Base-by-base conservation (phyloP, 306 rosid species). In the Casuarina equisetifolia region DNA sequence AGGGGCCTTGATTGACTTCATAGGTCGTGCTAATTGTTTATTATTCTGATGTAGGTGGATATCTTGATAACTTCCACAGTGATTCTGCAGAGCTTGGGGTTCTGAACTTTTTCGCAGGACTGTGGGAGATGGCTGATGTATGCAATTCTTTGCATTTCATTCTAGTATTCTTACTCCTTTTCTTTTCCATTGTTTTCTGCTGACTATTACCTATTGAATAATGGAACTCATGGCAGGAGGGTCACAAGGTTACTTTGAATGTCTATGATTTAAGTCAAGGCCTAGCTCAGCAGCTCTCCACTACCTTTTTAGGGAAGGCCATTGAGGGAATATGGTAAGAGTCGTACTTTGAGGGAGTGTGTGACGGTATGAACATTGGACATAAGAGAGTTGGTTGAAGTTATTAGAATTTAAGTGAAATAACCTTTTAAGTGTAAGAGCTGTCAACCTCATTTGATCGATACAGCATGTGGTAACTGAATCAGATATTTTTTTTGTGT, bases 261-360 rank as follows among this genome's bases (percentile, higher is more conserved):
- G 89, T 96, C 13, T 96, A 96, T 81, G 99, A 96, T 63, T 77
- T 96, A 36, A 96, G 99, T 89, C 96, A 96, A 83, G 99, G 99
- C 16, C 92, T 92, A 66, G 99, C 99, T 19, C 85, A 85, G 58
- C 97, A 92, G 82, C 92, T 96, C 75, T 96, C 99, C 43, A 80
- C 81, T 3, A 45, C 92, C 0, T 92, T 96, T 78, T 84, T 92
- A 79, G 99, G 99, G 80, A 96, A 91, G 83, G 89, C 92, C 36
- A 96, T 96, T 67, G 98, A 91, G 86, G 99, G 89, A 44, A 79
- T 96, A 78, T 96, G 99, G 99, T 95, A 79, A 81, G 96, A 84
- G 64, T 19, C 51, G 78, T 40, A n/a, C 20, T 46, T n/a, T 40
- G 8, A 38, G 74, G 70, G 13, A 57, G 16, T 13, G 46, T 11